Evolutionary conservation across 108 stramenopile species (phyloP).

Genomic region (Cyclostephanos invisitatus): DNA sequence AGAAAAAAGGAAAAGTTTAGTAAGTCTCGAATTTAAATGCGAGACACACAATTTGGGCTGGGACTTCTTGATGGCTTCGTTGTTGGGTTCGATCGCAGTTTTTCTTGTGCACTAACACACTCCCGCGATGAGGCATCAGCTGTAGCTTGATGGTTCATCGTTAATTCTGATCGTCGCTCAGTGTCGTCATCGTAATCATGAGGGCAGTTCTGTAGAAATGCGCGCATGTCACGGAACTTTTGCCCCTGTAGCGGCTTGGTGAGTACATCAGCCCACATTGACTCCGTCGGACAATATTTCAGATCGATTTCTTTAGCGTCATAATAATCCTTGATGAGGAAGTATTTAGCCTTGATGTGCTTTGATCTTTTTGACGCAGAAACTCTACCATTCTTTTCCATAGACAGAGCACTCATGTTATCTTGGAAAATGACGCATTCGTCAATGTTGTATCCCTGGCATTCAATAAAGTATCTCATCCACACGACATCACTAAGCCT

Average conservation of each 20-base stretch:
- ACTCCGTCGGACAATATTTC: neutral
- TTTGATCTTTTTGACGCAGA: slow-evolving; percentile 19
- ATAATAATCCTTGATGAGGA: slow-evolving; percentile 19
- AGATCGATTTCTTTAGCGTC: neutral
- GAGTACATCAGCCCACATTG: slow-evolving; percentile 15
- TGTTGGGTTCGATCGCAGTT: too few relatives aligned
- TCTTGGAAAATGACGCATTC: slow-evolving; percentile 34
- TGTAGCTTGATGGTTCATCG: too few relatives aligned
- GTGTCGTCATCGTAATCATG: neutral
- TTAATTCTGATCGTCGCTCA: neutral
- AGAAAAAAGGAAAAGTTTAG: too few relatives aligned
- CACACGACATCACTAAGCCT: slow-evolving; percentile 35
- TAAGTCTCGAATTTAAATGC: too few relatives aligned
- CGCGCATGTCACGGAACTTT: neutral
- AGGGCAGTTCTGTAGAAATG: slow-evolving; percentile 3
- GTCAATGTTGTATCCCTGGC: slow-evolving; percentile 44
- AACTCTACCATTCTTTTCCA: slow-evolving; percentile 12
- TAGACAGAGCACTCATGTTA: slow-evolving; percentile 9
- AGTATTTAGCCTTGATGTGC: slow-evolving; percentile 19
- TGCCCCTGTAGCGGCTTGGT: slow-evolving; percentile 24
- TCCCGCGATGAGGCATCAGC: too few relatives aligned
- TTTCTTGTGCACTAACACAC: too few relatives aligned
- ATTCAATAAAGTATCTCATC: slow-evolving; percentile 43
- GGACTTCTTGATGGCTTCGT: too few relatives aligned
- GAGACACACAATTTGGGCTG: too few relatives aligned